Evolutionary conservation across 306 rosid species (phyloP), one percentile per base, ranked within the genome.

Genomic region (Cotoneaster glaucophyllus): DNA sequence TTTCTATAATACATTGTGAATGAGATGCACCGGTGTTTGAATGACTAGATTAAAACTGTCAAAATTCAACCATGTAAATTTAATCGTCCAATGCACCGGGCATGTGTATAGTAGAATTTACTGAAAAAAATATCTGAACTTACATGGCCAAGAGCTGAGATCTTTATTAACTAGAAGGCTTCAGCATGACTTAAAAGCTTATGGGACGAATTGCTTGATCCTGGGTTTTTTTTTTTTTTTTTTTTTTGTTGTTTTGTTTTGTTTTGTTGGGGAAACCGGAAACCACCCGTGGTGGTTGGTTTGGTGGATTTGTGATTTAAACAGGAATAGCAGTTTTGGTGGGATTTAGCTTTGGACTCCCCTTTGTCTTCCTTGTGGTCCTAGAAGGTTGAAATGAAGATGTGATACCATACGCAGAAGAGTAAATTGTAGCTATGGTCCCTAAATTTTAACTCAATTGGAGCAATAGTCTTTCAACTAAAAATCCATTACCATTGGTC

Each of bases 301-400:
- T 37, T 72, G 5, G 5, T 7, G 56, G 22, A 61, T 1, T 79
- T 71, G 50, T 54, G 52, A 70, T 73, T 17, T 41, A 29, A 14
- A 69, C 84, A 90, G 93, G 91, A 70, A 88, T 86, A 86, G 76
- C 70, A 50, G 52, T 57, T 29, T 84, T 86, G 87, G 88, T 86
- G 64, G 85, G 79, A n/a, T 80, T 90, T 58, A 76, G 91, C 71
- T 90, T 85, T 74, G 86, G 86, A 68, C 84, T 85, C 69, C 91
- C 91, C 13, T 11, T 88, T 53, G 76, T 80, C 80, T 86, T 88
- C 85, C 85, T 88, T 82, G 76, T 69, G 84, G 65, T 86, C 72
- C 85, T 71, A 59, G 74, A 74, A 64, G 90, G 88, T 48, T 48
- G 75, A 84, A 77, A 83, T 85, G 86, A 83, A 66, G 70, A 84